A percentile compares a stretch with the other conserved stretches of the same genome.
Conservation (phyloP, 371 early-diverging fungal species). For the Mucor indicus region DNA sequence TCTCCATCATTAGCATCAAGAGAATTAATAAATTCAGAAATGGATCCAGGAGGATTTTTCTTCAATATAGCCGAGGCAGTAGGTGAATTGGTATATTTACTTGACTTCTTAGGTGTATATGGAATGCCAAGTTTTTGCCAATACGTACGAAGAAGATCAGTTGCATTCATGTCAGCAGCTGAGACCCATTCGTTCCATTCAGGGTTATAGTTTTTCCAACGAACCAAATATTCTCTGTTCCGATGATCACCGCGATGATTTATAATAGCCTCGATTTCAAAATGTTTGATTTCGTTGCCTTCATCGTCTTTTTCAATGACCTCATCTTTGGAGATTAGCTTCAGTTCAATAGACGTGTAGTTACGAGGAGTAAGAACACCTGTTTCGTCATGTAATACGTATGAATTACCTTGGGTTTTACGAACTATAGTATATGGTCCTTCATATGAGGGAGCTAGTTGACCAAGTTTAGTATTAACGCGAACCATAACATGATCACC, state of each 20-base stretch:
- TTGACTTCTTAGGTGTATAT: neutral
- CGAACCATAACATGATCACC: constrained; percentile 1
- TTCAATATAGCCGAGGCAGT: too few relatives aligned
- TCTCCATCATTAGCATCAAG: too few relatives aligned
- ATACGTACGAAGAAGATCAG: neutral
- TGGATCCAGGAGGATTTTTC: too few relatives aligned
- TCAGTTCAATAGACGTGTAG: neutral
- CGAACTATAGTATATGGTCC: constrained; percentile 6
- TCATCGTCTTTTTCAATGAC: neutral
- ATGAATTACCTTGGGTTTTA: constrained; percentile 3
- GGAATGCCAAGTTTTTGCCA: neutral
- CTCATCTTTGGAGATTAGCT: constrained; percentile 13
- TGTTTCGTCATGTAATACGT: neutral
- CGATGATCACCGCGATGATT: neutral
- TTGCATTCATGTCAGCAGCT: constrained; percentile 1
- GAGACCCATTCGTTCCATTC: constrained; percentile 9
- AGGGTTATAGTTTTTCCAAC: constrained; percentile 12
- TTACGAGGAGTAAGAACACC: neutral
- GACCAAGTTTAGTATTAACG: neutral
- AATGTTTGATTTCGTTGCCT: neutral
- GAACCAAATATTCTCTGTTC: constrained; percentile 5
- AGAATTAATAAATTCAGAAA: too few relatives aligned
- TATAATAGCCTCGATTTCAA: constrained; percentile 1
- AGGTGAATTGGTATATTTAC: neutral
- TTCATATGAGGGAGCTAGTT: constrained; percentile 2